Percentiles rank a stretch among this genome's conserved stretches.
These are phyloP conservation scores for Hyaloscypha variabilis DNA, from an alignment of 495 filamentous ascomycete genomes.

Conservation along the genomic window DNA sequence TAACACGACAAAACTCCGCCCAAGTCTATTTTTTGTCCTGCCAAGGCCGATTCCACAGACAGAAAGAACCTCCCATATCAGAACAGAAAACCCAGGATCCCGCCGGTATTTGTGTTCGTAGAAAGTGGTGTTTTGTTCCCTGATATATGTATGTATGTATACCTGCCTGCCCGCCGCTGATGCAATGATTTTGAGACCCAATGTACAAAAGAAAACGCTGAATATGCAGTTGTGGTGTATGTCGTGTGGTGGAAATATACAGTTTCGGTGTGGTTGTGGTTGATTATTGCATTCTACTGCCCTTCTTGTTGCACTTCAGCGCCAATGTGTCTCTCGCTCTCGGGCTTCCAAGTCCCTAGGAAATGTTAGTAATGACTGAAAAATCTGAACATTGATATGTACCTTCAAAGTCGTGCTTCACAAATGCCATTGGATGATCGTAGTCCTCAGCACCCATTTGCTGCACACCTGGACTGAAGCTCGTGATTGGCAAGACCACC, in stretches of 20 bases:
- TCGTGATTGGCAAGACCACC: conserved; percentile 92
- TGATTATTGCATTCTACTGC: background rate
- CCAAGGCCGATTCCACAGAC: background rate
- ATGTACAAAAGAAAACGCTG: background rate
- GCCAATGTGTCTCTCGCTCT: conserved; percentile 63
- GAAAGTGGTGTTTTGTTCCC: background rate
- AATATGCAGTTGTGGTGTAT: conserved; percentile 1
- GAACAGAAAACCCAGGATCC: background rate
- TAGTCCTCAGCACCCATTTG: conserved; percentile 92
- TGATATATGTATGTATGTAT: conserved; percentile 5
- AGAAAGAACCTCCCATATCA: background rate
- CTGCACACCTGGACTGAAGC: conserved; percentile 92
- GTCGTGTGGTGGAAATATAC: conserved; percentile 11
- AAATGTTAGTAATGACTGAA: conserved; percentile 9
- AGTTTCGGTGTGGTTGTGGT: background rate
- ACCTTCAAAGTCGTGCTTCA: conserved; percentile 98
- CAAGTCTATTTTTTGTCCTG: conserved; percentile 19
- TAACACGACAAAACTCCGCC: conserved; percentile 1
- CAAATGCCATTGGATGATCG: conserved; percentile 96
- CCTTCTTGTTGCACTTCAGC: conserved; percentile 5
- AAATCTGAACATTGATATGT: conserved; percentile 11
- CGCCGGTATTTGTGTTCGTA: background rate
- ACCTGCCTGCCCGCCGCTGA: conserved; percentile 4
- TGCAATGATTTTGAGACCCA: background rate
- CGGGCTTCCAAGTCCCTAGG: conserved; percentile 80